Percentiles rank a stretch among this genome's conserved stretches.
These are phyloP conservation scores for Yamadazyma songkhlaensis DNA, from an alignment of 1,139 yeast genomes.

Conservation along the genomic window DNA sequence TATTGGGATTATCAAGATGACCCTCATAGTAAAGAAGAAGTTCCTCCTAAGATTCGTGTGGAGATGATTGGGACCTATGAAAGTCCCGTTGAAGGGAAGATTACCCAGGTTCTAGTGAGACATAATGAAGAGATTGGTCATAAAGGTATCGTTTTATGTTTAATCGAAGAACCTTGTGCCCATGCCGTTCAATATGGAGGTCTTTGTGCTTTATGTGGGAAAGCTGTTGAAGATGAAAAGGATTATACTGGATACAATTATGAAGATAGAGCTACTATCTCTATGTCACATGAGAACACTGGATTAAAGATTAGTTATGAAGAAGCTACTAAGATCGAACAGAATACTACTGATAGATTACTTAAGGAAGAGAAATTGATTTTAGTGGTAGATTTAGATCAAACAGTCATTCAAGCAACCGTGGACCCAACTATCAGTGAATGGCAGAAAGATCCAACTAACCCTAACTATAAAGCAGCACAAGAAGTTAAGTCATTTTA, in stretches of 20 bases:
- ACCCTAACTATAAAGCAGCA: conserved; percentile 82
- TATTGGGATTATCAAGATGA: conserved; percentile 68
- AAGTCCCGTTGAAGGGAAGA: conserved; percentile 74
- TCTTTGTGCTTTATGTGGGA: conserved; percentile 91
- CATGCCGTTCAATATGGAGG: conserved; percentile 98
- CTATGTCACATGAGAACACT: conserved; percentile 89
- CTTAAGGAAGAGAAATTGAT: conserved; percentile 67
- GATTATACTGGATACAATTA: conserved; percentile 76
- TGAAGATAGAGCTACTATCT: conserved; percentile 75
- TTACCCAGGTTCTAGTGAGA: conserved; percentile 48
- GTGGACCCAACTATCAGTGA: conserved; percentile 97
- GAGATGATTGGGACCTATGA: conserved; percentile 73
- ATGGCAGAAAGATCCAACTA: conserved; percentile 85
- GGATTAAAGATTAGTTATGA: conserved; percentile 78
- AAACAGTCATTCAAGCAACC: conserved; percentile 96
- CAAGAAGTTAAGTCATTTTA: conserved; percentile 78
- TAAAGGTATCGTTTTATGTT: conserved; percentile 47
- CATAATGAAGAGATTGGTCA: conserved; percentile 61
- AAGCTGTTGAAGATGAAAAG: conserved; percentile 73
- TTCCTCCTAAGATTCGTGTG: conserved; percentile 47
- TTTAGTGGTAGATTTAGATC: conserved; percentile 93
- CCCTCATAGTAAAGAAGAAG: conserved; percentile 46
- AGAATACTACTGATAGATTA: conserved; percentile 59
- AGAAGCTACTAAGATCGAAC: conserved; percentile 86
- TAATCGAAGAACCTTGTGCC: conserved; percentile 77